These are phyloP conservation scores for Hypoxylon lienhwacheense DNA, from an alignment of 495 filamentous ascomycete species.

Conservation along the genomic window DNA sequence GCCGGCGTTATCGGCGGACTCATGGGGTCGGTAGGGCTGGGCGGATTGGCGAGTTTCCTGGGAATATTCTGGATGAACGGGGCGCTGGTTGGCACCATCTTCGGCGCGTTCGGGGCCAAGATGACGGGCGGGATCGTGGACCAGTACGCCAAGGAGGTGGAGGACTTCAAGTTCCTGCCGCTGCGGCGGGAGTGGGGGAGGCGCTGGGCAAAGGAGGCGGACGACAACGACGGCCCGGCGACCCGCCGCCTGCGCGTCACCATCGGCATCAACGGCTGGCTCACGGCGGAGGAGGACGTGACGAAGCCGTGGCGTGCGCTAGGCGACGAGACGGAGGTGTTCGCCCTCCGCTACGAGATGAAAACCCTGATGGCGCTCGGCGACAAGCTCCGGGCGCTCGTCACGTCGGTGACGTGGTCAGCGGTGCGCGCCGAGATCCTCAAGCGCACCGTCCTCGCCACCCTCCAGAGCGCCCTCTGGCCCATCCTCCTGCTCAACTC, in stretches of 20 bases:
- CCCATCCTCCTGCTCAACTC: conserved; percentile 69
- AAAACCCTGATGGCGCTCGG: conserved; percentile 74
- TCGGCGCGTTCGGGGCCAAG: conserved; percentile 82
- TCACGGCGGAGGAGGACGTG: conserved; percentile 68
- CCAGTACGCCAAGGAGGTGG: conserved; percentile 79
- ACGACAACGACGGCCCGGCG: conserved; percentile 29
- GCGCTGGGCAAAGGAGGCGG: conserved; percentile 37
- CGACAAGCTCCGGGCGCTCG: conserved; percentile 64
- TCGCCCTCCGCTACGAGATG: conserved; percentile 81
- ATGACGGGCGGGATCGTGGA: conserved; percentile 88
- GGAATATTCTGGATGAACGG: conserved; percentile 80
- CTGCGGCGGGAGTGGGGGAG: conserved; percentile 54
- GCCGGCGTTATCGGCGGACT: conserved; percentile 86
- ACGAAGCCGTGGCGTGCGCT: conserved; percentile 75
- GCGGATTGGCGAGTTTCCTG: conserved; percentile 79
- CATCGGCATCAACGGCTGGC: conserved; percentile 84
- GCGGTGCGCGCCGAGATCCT: conserved; percentile 72
- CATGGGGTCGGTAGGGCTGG: conserved; percentile 82
- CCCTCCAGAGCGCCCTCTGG: conserved; percentile 72
- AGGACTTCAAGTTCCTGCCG: conserved; percentile 86
- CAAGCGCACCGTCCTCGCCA: conserved; percentile 72
- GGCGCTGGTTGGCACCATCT: conserved; percentile 80
- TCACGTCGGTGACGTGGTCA: conserved; percentile 71
- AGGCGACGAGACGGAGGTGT: conserved; percentile 69
- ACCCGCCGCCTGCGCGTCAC: conserved; percentile 70